Evolutionary conservation across 176 grass and related monocot genomes (phyloP).

Genomic region (Musa itinerans): DNA sequence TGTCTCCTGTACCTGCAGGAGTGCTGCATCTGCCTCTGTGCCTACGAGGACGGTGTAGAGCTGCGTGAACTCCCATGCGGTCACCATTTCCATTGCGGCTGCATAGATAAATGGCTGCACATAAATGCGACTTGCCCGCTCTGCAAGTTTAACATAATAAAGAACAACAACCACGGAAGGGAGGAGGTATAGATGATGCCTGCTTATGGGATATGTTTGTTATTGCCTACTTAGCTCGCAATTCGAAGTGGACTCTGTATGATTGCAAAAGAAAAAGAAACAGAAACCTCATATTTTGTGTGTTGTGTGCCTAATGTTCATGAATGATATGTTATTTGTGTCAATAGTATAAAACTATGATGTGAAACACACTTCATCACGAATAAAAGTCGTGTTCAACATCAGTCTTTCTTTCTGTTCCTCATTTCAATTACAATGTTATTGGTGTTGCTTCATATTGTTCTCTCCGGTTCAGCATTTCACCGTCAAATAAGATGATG

Average conservation of each 20-base stretch:
- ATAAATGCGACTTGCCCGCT: slow-evolving; percentile 51
- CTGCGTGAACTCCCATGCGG: slow-evolving; percentile 62
- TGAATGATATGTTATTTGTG: too few species aligned
- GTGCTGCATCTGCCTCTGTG: neutral
- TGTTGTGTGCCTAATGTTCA: too few species aligned
- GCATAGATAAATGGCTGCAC: slow-evolving; percentile 28
- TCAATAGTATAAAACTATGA: too few species aligned
- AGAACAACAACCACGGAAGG: neutral
- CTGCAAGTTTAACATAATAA: slow-evolving; percentile 5
- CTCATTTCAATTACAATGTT: too few species aligned
- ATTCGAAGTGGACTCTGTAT: neutral
- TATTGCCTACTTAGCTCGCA: neutral
- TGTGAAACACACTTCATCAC: too few species aligned
- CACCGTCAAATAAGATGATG: too few species aligned
- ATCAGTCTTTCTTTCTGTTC: too few species aligned
- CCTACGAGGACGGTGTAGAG: neutral
- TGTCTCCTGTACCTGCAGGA: neutral
- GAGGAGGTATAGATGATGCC: slow-evolving; percentile 1
- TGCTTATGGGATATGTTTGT: neutral
- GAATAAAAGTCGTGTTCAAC: too few species aligned
- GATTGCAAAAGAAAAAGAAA: neutral
- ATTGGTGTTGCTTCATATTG: too few species aligned
- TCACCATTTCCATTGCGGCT: slow-evolving; percentile 19
- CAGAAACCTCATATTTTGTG: too few species aligned
- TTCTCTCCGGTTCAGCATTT: too few species aligned